Percentiles rank a stretch among this genome's conserved stretches.
phyloP scores from a whole-genome alignment of 352 stramenopile genomes.

The Aphanomyces stellatus region DNA sequence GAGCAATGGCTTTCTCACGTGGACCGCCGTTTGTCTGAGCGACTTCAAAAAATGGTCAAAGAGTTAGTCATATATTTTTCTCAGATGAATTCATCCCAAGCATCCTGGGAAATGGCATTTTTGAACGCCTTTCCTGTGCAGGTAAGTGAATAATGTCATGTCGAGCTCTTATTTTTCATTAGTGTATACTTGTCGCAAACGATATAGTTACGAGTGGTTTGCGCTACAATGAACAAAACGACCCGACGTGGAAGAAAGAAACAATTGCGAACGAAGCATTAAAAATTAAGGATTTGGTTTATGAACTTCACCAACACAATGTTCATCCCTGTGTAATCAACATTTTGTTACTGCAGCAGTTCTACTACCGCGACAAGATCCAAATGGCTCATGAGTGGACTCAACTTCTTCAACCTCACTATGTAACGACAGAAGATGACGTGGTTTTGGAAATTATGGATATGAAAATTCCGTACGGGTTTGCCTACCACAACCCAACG shows the following conservation, averaged over 20 bases:
- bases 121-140: neutral
- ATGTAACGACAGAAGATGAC: slow-evolving; percentile 50
- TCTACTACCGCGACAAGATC: neutral
- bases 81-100: neutral
- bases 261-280: neutral
- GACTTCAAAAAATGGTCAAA: slow-evolving; percentile 44
- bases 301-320: neutral
- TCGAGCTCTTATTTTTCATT: neutral
- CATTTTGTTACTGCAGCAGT: slow-evolving; percentile 7
- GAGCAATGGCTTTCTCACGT: slow-evolving; percentile 58
- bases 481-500: slow-evolving; percentile 39
- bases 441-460: slow-evolving; percentile 49
- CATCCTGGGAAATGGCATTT: neutral
- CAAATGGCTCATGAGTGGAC: slow-evolving; percentile 17
- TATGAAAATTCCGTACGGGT: slow-evolving; percentile 48
- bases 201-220: neutral
- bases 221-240: neutral
- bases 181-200: neutral
- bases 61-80: slow-evolving; percentile 24
- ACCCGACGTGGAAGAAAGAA: neutral
- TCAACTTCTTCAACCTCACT: slow-evolving; percentile 55
- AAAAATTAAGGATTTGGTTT: neutral
- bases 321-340: neutral
- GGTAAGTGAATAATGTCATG: neutral
- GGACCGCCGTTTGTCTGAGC: slow-evolving; percentile 48